Evolutionary conservation across 2,329 filamentous ascomycete species (phyloP).

Genomic region (Arthrocladium fulminans): DNA sequence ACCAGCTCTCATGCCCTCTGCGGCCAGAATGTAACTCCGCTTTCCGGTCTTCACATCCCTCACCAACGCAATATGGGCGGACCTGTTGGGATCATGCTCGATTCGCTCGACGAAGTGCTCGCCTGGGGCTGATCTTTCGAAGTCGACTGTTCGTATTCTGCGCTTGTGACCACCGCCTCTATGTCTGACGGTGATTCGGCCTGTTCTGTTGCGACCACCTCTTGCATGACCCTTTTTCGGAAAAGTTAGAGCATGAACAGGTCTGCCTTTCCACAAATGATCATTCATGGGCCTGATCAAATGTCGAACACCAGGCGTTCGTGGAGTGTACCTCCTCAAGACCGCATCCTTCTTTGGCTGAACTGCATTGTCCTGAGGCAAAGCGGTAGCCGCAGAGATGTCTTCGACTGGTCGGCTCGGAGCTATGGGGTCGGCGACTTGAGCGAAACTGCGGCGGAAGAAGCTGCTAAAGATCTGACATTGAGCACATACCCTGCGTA

Average conservation of each 20-base stretch:
- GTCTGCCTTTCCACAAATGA: constrained; percentile 90
- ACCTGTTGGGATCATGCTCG: constrained; percentile 90
- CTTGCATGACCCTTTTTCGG: constrained; percentile 88
- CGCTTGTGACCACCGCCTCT: constrained; percentile 86
- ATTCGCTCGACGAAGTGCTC: constrained; percentile 85
- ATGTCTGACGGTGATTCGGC: constrained; percentile 79
- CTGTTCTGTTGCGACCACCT: constrained; percentile 83
- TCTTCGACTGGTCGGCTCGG: constrained; percentile 42
- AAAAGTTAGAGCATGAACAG: constrained; percentile 72
- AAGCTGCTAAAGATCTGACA: constrained; percentile 12
- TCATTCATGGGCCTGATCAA: constrained; percentile 88
- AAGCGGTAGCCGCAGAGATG: constrained; percentile 5
- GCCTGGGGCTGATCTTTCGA: constrained; percentile 66
- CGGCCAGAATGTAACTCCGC: constrained; percentile 88
- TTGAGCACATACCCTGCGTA: constrained; percentile 23
- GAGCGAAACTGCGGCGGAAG: constrained; percentile 17
- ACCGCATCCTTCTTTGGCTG: constrained; percentile 34
- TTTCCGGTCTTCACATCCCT: constrained; percentile 63
- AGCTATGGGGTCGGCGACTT: constrained; percentile 35
- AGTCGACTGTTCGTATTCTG: constrained; percentile 87
- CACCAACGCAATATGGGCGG: constrained; percentile 82
- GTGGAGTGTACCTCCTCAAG: constrained; percentile 82
- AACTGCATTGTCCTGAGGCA: constrained; percentile 17
- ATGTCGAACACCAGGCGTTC: constrained; percentile 87
- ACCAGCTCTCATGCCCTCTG: constrained; percentile 85